These are phyloP conservation scores for Boletus rubescentipes DNA, from an alignment of 768 basidiomycete genomes.

Conservation along the genomic window DNA sequence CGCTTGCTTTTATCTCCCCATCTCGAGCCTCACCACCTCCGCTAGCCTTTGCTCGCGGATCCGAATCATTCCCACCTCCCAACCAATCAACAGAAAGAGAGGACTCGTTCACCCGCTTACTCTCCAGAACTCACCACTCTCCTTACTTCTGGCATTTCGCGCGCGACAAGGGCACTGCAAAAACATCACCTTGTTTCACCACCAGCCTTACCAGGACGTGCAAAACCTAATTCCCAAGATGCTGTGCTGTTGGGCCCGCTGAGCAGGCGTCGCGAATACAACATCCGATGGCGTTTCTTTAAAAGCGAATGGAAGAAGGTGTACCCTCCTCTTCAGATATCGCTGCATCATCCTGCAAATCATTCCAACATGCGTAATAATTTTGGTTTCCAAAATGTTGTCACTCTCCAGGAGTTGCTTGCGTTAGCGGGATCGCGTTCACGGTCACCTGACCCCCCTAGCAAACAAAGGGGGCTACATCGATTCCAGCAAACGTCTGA, in stretches of 20 bases:
- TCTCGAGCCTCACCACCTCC: slow-evolving; percentile 9
- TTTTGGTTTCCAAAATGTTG: slow-evolving; percentile 43
- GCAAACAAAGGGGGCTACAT: slow-evolving; percentile 19
- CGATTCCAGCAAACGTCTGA: neutral
- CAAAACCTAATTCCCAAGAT: slow-evolving; percentile 56
- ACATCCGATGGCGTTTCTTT: slow-evolving; percentile 70
- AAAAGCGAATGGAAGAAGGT: slow-evolving; percentile 52
- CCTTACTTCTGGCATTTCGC: slow-evolving; percentile 52
- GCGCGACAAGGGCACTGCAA: slow-evolving; percentile 44
- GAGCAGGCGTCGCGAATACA: slow-evolving; percentile 73
- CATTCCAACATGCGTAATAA: slow-evolving; percentile 7
- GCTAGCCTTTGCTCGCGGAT: slow-evolving; percentile 57
- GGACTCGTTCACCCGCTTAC: slow-evolving; percentile 63
- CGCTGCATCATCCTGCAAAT: slow-evolving; percentile 20
- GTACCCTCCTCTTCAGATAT: slow-evolving; percentile 57
- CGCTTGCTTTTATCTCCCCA: neutral
- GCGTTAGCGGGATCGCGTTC: slow-evolving; percentile 39
- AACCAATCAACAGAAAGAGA: slow-evolving; percentile 51
- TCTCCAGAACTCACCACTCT: slow-evolving; percentile 62
- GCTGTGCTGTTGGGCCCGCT: slow-evolving; percentile 60
- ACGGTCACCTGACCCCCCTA: slow-evolving; percentile 30
- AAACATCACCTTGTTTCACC: slow-evolving; percentile 45
- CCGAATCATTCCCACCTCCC: slow-evolving; percentile 40
- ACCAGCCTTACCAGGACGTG: slow-evolving; percentile 55
- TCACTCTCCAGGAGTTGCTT: slow-evolving; percentile 47